These are phyloP conservation scores for Acanthamoeba lenticulata DNA, from an alignment of 208 protist species.

Conservation along the genomic window DNA sequence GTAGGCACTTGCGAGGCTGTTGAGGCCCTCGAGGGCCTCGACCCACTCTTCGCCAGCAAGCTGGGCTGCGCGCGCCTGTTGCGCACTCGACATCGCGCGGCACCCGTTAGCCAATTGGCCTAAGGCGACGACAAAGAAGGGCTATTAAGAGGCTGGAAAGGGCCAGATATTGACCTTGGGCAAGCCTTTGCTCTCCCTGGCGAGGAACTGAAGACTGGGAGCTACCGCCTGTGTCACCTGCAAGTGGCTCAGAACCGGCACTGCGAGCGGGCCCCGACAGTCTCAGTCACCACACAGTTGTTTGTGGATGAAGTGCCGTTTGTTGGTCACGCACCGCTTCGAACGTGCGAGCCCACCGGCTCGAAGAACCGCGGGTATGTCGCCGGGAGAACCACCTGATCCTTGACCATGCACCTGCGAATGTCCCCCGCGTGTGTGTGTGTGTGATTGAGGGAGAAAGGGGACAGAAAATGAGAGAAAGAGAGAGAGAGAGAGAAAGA, in stretches of 20 bases:
- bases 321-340: background rate
- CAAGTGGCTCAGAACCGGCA: background rate
- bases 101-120: too few species aligned
- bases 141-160: background rate
- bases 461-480: background rate
- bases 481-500: background rate
- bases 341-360: background rate
- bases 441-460: too few species aligned
- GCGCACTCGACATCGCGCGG: too few species aligned
- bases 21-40: background rate
- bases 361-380: background rate
- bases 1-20: background rate
- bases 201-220: background rate
- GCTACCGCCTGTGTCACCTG: background rate
- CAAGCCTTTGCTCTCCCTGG: background rate
- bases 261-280: background rate
- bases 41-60: background rate
- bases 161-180: background rate
- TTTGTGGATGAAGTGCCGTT: background rate
- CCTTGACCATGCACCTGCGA: background rate
- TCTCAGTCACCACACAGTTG: background rate
- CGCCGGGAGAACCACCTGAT: background rate
- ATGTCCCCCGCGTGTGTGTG: background rate
- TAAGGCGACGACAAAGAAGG: background rate
- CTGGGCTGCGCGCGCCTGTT: background rate